phyloP scores from a whole-genome alignment of 2,329 filamentous ascomycete species.

The Fusarium sp. region DNA sequence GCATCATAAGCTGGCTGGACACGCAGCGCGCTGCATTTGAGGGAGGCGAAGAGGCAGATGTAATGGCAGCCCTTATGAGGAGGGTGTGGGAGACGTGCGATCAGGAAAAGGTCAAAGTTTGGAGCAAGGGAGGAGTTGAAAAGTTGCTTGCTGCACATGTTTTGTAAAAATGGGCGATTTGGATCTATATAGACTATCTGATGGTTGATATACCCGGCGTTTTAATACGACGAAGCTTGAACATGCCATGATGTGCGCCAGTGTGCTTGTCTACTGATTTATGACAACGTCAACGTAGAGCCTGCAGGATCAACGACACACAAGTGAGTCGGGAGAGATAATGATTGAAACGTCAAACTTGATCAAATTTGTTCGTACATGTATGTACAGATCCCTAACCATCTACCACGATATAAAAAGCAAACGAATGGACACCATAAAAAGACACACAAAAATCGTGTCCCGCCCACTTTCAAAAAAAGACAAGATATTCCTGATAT shows the following conservation, averaged over 20 bases:
- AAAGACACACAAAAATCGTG: conserved; percentile 19
- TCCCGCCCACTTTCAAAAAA: conserved; percentile 19
- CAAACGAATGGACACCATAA: conserved; percentile 41
- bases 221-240: conserved; percentile 14
- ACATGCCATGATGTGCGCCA: neutral
- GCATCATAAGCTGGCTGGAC: conserved; percentile 81
- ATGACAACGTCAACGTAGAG: neutral
- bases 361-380: conserved; percentile 48
- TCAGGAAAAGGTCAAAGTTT: conserved; percentile 73
- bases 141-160: conserved; percentile 46
- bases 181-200: conserved; percentile 22
- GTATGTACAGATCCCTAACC: conserved; percentile 42
- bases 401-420: conserved; percentile 37
- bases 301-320: neutral
- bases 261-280: neutral
- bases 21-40: conserved; percentile 66
- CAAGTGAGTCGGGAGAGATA: neutral
- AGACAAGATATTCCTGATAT: conserved; percentile 20
- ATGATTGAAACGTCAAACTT: conserved; percentile 28
- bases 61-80: conserved; percentile 69
- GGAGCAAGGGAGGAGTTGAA: conserved; percentile 71
- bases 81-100: conserved; percentile 77
- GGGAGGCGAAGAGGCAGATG: conserved; percentile 60
- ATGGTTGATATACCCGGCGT: conserved; percentile 42
- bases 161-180: conserved; percentile 13